phyloP scores from a whole-genome alignment of 345 rosid genomes.

The Arabis alpina region DNA sequence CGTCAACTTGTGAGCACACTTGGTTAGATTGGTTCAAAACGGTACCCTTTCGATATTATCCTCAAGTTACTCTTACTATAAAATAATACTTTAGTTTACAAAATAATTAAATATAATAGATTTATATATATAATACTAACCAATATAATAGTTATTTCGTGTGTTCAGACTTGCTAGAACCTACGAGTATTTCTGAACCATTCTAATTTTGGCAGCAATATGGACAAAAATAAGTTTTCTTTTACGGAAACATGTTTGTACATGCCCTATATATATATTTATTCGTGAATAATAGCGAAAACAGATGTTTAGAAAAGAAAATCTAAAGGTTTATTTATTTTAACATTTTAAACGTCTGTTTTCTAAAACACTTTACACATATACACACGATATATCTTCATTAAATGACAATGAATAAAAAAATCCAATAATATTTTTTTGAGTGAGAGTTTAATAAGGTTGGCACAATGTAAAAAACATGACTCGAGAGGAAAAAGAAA shows the following conservation, averaged over 20 bases:
- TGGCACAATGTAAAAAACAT: too few relatives aligned
- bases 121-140: too few relatives aligned
- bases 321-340: too few relatives aligned
- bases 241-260: not conserved
- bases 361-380: not conserved
- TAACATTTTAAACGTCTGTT: not conserved
- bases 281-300: too few relatives aligned
- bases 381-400: too few relatives aligned
- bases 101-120: too few relatives aligned
- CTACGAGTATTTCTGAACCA: slow-evolving; percentile 24
- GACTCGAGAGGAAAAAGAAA: not conserved
- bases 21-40: slow-evolving; percentile 32
- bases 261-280: too few relatives aligned
- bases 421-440: too few relatives aligned
- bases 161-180: slow-evolving; percentile 28
- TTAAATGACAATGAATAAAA: too few relatives aligned
- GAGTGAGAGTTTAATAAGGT: too few relatives aligned
- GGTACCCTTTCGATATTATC: slow-evolving; percentile 16
- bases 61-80: not conserved
- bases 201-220: not conserved
- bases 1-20: slow-evolving; percentile 33
- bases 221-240: not conserved
- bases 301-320: too few relatives aligned
- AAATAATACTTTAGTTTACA: not conserved
- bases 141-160: not conserved